Evolutionary conservation across 352 stramenopile species (phyloP), one percentile per base, ranked within the genome.

Genomic region (Globisporangium lucens): DNA sequence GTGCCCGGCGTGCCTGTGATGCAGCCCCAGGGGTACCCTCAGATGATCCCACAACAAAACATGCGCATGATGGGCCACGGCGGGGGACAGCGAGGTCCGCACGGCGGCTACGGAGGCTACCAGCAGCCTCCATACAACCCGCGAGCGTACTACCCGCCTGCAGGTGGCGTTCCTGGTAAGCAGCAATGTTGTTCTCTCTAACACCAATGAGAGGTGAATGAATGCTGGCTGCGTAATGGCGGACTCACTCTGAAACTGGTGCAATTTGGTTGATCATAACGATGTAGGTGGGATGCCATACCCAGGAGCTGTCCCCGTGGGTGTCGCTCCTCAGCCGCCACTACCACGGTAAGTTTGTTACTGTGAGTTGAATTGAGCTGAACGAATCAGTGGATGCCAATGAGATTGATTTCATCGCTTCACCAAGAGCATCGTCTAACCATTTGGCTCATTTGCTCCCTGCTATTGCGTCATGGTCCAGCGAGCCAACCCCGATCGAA

Each of bases 21-120:
- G 83, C 73, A 76, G 66, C 78, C 76, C 58, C 75, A 70, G 59
- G 76, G 91, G 72, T 91, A 91, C 57, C 72, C 83, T 36, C 64
- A 69, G 43, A 83, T 92, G 80, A 85, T 90, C 73, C 74, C 75
- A 20, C 86, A 89, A 63, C 82, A 89, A 60, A 82, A 82, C 47
- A 69, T 75, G 66, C 77, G 75, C 47, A 84, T 87, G 68, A 78
- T 84, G 67, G 69, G 80, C 46, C 46, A 53, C 29, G 81, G 78
- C n/a, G 69, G 82, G 38, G 81, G 76, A 20, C 75, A 80, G 24
- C 74, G 71, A 30, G 13, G 13, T 20, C 56, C 51, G 12, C 55
- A 61, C 35, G 70, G 85, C 38, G 71, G 75, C n/a, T 77, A 78
- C 47, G 66, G 72, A 22, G 78, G 85, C 60, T 78, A 83, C 46